Conservation (phyloP, 2,329 filamentous ascomycete species). For the Cordyceps fumosorosea region DNA sequence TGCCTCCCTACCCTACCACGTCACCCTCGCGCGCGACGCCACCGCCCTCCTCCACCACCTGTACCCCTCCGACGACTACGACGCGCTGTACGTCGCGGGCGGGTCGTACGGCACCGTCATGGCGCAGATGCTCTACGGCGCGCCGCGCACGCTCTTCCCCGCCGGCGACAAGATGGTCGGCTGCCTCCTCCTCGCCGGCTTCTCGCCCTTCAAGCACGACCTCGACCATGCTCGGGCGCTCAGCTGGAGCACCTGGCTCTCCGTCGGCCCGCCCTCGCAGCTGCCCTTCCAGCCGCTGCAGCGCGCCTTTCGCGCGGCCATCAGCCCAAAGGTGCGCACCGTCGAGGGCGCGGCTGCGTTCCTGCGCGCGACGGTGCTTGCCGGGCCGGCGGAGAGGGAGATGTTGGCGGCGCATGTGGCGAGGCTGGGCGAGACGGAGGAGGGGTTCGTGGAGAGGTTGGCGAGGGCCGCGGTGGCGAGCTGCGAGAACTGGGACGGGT, state of each 20-base stretch:
- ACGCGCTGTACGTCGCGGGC: slow-evolving; percentile 11
- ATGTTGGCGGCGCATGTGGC: slow-evolving; percentile 9
- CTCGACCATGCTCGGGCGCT: slow-evolving; percentile 14
- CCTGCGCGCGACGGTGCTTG: slow-evolving; percentile 13
- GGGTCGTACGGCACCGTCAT: slow-evolving; percentile 21
- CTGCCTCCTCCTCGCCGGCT: slow-evolving; percentile 17
- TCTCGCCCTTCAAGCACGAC: slow-evolving; percentile 18
- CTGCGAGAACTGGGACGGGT: slow-evolving; percentile 19
- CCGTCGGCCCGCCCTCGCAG: slow-evolving; percentile 15
- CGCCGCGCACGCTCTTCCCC: slow-evolving; percentile 17
- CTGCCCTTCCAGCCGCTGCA: slow-evolving; percentile 17
- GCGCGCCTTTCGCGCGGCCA: slow-evolving; percentile 11
- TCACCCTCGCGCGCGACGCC: slow-evolving; percentile 15
- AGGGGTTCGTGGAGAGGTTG: slow-evolving; percentile 12
- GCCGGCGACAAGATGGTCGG: slow-evolving; percentile 17
- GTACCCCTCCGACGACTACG: slow-evolving; percentile 14
- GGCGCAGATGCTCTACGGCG: slow-evolving; percentile 21
- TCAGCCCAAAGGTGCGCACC: slow-evolving; percentile 13
- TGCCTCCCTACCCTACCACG: slow-evolving; percentile 12
- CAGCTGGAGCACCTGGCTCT: slow-evolving; percentile 18
- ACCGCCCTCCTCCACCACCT: slow-evolving; percentile 15
- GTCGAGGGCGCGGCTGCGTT: slow-evolving; percentile 16
- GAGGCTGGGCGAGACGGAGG: slow-evolving; percentile 9
- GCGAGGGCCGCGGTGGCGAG: slow-evolving; percentile 14
- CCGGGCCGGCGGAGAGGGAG: slow-evolving; percentile 14